phyloP scores from a whole-genome alignment of 2,329 filamentous ascomycete genomes.

The Juglanconis juglandina region DNA sequence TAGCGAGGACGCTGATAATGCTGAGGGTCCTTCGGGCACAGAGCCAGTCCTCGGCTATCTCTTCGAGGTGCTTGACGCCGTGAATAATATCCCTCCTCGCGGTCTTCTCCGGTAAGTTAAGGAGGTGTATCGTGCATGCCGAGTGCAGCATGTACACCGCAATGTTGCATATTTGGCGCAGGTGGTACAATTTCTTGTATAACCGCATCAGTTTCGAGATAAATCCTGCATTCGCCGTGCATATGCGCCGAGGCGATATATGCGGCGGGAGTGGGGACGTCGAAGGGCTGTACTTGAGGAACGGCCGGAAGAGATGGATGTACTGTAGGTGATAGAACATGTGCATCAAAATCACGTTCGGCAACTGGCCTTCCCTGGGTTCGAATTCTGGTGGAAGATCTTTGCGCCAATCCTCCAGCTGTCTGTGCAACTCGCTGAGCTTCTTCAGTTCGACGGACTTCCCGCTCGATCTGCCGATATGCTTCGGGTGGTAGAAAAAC shows the following conservation, averaged over 20 bases:
- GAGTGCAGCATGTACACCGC: constrained; percentile 94
- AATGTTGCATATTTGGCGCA: constrained; percentile 93
- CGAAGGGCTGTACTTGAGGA: constrained; percentile 81
- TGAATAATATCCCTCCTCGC: constrained; percentile 86
- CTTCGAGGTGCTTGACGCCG: constrained; percentile 85
- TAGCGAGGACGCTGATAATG: constrained; percentile 78
- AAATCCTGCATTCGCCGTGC: constrained; percentile 81
- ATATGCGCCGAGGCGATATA: constrained; percentile 85
- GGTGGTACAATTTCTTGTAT: constrained; percentile 87
- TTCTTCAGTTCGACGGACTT: constrained; percentile 87
- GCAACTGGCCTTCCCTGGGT: constrained; percentile 81
- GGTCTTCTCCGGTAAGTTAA: constrained; percentile 90
- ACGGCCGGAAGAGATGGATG: constrained; percentile 92
- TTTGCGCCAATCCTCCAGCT: constrained; percentile 85
- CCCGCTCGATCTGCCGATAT: constrained; percentile 60
- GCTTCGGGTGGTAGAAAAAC: constrained; percentile 84
- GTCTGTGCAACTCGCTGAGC: constrained; percentile 83
- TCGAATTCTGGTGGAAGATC: constrained; percentile 83
- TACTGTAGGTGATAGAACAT: constrained; percentile 98
- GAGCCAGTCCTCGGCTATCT: constrained; percentile 93
- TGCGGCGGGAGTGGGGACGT: constrained; percentile 81
- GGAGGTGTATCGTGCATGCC: constrained; percentile 88
- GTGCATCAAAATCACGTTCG: constrained; percentile 75
- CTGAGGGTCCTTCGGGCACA: constrained; percentile 80
- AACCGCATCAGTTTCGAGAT: constrained; percentile 93